Evolutionary conservation across 129 eudicot species (phyloP).

Genomic region (carrot (Daucus carota)): DNA sequence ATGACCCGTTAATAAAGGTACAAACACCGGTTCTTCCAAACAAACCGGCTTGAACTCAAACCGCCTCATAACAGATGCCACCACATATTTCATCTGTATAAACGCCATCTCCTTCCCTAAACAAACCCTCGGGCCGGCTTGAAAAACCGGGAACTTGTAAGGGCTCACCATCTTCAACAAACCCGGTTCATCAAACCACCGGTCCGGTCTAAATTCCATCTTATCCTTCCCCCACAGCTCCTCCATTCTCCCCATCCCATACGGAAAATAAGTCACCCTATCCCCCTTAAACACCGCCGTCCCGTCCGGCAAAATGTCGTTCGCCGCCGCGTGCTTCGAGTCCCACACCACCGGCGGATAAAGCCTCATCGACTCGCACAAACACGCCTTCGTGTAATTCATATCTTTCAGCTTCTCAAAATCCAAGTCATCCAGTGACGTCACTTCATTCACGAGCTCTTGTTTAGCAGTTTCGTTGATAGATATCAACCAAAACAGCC

Average conservation of each 20-base stretch:
- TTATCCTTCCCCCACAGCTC: slow-evolving; percentile 74
- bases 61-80: slow-evolving; percentile 43
- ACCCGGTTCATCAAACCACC: slow-evolving; percentile 53
- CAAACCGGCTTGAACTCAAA: slow-evolving; percentile 40
- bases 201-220: slow-evolving; percentile 64
- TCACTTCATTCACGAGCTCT: slow-evolving; percentile 11
- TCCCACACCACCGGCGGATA: slow-evolving; percentile 96
- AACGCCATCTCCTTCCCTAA: slow-evolving; percentile 88
- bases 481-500: slow-evolving; percentile 54
- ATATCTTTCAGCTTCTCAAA: slow-evolving; percentile 40
- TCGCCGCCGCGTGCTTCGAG: slow-evolving; percentile 57
- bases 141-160: slow-evolving; percentile 71
- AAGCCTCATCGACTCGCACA: slow-evolving; percentile 79
- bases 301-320: slow-evolving; percentile 80
- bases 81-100: slow-evolving; percentile 71
- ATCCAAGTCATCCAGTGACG: background rate
- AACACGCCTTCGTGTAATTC: slow-evolving; percentile 55
- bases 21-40: slow-evolving; percentile 23
- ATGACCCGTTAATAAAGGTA: slow-evolving; percentile 46
- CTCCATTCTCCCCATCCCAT: slow-evolving; percentile 97
- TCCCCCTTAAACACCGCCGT: slow-evolving; percentile 49
- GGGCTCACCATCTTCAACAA: slow-evolving; percentile 45
- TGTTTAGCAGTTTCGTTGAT: slow-evolving; percentile 16
- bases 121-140: slow-evolving; percentile 85
- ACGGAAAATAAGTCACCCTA: slow-evolving; percentile 77